Conservation (phyloP, 495 filamentous ascomycete species). For the Hypoxylon perforatum region DNA sequence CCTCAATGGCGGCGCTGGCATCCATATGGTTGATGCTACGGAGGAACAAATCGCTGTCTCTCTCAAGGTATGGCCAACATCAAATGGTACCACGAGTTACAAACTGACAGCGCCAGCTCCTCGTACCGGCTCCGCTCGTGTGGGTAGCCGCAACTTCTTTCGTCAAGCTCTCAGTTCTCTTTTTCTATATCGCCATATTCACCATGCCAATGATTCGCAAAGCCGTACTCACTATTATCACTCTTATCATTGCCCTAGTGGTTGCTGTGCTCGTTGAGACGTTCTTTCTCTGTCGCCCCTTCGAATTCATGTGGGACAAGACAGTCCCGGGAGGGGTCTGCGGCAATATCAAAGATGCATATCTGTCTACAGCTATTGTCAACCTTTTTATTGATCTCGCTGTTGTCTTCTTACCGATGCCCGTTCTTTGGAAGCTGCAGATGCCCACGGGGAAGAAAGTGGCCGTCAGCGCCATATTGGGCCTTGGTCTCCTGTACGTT, state of each 20-base stretch:
- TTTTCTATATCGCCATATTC: neutral
- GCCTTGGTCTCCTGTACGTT: neutral
- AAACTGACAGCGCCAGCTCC: no score
- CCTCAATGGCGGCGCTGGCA: neutral
- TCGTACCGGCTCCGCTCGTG: no score
- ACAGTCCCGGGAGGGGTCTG: neutral
- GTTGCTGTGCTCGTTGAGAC: neutral
- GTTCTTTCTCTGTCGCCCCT: slow-evolving; percentile 19
- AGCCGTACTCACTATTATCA: neutral
- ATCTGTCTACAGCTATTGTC: neutral
- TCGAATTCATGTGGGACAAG: slow-evolving; percentile 31
- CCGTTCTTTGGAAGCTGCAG: neutral
- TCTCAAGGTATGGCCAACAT: neutral
- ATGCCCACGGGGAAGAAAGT: neutral
- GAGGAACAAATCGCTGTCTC: neutral
- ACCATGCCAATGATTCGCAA: neutral
- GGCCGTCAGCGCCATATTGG: neutral
- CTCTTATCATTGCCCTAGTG: neutral
- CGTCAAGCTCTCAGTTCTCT: neutral
- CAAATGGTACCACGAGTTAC: no score
- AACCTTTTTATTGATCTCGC: neutral
- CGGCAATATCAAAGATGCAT: neutral
- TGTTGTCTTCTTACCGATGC: neutral
- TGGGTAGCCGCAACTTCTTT: neutral
- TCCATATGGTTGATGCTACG: neutral